Conservation (phyloP, 345 rosid genomes). For the Populus simonii region DNA sequence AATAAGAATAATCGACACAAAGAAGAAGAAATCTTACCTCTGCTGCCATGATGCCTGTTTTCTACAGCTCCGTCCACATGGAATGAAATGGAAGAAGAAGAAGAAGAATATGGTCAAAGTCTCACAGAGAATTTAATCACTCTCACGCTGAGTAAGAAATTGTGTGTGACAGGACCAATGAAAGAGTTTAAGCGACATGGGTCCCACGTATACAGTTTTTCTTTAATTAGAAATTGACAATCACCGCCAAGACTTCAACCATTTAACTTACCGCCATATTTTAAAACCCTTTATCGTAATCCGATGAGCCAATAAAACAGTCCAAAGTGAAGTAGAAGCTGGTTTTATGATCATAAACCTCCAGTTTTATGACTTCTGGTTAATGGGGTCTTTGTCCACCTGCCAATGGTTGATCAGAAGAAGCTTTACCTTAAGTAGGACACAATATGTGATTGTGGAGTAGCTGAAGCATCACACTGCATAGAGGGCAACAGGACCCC, state of each 20-base stretch:
- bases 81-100: background rate
- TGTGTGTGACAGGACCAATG: background rate
- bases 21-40: slow-evolving; percentile 22
- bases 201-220: slow-evolving; percentile 22
- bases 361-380: background rate
- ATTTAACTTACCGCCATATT: slow-evolving; percentile 28
- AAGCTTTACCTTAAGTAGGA: background rate
- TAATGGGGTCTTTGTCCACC: background rate
- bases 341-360: background rate
- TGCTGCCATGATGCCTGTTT: slow-evolving; percentile 25
- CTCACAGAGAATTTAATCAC: background rate
- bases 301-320: background rate
- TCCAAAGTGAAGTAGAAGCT: background rate
- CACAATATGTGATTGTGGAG: background rate
- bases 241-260: slow-evolving; percentile 22
- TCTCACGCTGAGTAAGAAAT: background rate
- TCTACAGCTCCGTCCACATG: slow-evolving; percentile 1
- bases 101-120: background rate
- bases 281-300: slow-evolving; percentile 1
- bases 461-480: background rate
- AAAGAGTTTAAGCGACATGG: slow-evolving; percentile 1
- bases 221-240: slow-evolving; percentile 11
- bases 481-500: background rate
- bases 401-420: background rate
- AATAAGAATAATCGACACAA: background rate